Percentiles rank a stretch among this genome's conserved stretches.
phyloP scores from a whole-genome alignment of 805 yeast genomes.

The Candida piceae region DNA sequence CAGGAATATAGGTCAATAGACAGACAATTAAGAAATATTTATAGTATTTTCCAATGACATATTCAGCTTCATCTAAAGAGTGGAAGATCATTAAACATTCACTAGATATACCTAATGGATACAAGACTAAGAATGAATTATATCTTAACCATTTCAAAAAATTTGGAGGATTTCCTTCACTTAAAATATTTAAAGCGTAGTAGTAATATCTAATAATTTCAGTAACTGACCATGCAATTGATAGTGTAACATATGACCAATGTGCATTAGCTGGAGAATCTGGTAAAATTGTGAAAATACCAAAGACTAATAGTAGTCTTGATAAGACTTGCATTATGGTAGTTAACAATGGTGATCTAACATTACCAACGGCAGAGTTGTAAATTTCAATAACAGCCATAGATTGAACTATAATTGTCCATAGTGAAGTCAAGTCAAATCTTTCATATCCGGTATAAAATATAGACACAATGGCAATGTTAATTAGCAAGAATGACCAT shows the following conservation, averaged over 20 bases:
- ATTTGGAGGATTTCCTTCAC: conserved; percentile 48
- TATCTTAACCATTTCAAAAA: conserved; percentile 71
- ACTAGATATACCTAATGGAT: conserved; percentile 89
- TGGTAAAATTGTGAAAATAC: conserved; percentile 75
- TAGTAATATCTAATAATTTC: conserved; percentile 86
- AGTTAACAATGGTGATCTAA: conserved; percentile 78
- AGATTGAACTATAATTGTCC: conserved; percentile 67
- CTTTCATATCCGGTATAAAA: conserved; percentile 59
- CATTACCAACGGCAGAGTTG: conserved; percentile 75
- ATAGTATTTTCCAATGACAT: conserved; percentile 44
- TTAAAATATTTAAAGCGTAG: conserved; percentile 64
- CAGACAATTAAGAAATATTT: conserved; percentile 50
- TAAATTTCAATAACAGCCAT: conserved; percentile 76
- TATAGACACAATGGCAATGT: conserved; percentile 18
- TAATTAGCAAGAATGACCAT: conserved; percentile 29
- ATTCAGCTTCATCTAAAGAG: conserved; percentile 66
- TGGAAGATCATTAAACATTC: conserved; percentile 68
- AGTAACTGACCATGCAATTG: conserved; percentile 89
- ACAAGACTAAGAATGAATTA: conserved; percentile 73
- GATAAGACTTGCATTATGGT: conserved; percentile 86
- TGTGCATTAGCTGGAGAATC: conserved; percentile 55
- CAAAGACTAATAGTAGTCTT: conserved; percentile 75
- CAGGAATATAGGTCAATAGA: conserved; percentile 74
- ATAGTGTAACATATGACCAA: conserved; percentile 61
- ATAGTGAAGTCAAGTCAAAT: conserved; percentile 51